Evolutionary conservation across 192 early-diverging fungal genomes (phyloP), one percentile per base, ranked within the genome.

Genomic region (Entophlyctis helioformis): DNA sequence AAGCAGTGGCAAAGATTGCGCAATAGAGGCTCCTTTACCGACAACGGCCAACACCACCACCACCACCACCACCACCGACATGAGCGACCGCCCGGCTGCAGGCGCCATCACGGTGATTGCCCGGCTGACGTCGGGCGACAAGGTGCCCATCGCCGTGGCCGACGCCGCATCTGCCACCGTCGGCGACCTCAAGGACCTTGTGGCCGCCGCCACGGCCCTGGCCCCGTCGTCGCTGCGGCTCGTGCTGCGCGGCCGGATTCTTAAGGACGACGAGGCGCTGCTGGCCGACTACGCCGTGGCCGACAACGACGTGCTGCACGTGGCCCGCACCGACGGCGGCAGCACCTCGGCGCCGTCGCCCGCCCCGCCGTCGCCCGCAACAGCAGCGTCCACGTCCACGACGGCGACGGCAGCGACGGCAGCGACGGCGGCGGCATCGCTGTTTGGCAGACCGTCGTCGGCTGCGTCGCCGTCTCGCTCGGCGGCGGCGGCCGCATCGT

Each of bases 231-330:
- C 67, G 40, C 83, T 84, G 59, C 70, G 87, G 15, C 71, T 95
- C 29, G 89, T 95, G 40, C 90, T 77, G 48, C 76, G 81, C 38
- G 91, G 91, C 1, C 71, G 79, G 26, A 84, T 95, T 34, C 73
- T 91, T 37, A 89, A 91, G 57, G 86, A 91, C 51, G 66, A 51
- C 15, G 84, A 89, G 27, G 76, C 63, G 1, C 36, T 52, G 28
- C 56, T 95, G 23, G 57, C 64, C 1, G 54, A 47, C 8, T 85
- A 87, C 57, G 82, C 82, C 54, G 59, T 95, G 10, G 62, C 61
- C 2, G 78, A 86, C 11, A 79, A 78, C 0, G 73, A 81, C 42
- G 84, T 83, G 18, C 69, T 94, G 8, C 87, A 94, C 51, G 76
- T 89, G 70, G 84, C 90, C 15, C 81, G 74, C 34, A 18, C 36